Percentiles rank a stretch among this genome's conserved stretches.
phyloP scores from a whole-genome alignment of 108 stramenopile genomes.

The Pseudonitzschia pungens region DNA sequence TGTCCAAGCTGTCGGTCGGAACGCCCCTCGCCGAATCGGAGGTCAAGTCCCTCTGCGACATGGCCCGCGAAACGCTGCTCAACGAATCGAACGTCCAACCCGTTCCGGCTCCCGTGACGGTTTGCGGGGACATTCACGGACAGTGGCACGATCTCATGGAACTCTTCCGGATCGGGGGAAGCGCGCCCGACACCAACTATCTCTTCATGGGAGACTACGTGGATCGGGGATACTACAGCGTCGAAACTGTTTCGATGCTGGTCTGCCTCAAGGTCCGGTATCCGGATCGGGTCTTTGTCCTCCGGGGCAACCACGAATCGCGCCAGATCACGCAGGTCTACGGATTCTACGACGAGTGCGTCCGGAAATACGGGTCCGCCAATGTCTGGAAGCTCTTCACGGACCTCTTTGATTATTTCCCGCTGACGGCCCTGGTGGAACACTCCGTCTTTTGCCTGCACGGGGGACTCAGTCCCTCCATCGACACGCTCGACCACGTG shows the following conservation, averaged over 20 bases:
- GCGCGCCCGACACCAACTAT: constrained; percentile 96
- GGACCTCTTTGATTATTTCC: constrained; percentile 96
- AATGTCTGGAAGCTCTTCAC: constrained; percentile 99
- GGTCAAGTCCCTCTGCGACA: constrained; percentile 82
- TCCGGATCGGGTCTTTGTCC: constrained; percentile 90
- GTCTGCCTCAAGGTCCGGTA: constrained; percentile 95
- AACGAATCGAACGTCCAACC: constrained; percentile 88
- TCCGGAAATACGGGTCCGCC: constrained; percentile 96
- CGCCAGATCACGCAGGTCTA: constrained; percentile 97
- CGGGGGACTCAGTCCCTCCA: constrained; percentile 93
- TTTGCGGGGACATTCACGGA: constrained; percentile 91
- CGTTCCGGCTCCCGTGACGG: constrained; percentile 90
- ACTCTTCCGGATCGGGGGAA: constrained; percentile 91
- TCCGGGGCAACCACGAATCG: constrained; percentile 94
- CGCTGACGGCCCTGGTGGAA: constrained; percentile 93
- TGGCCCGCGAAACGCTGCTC: constrained; percentile 79
- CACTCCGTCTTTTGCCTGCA: constrained; percentile 95
- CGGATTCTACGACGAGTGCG: constrained; percentile 99
- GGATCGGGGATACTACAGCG: constrained; percentile 97
- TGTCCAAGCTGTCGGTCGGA: constrained; percentile 79
- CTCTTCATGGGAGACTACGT: constrained; percentile 99
- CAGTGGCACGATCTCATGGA: constrained; percentile 96
- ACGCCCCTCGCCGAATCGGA: constrained; percentile 84
- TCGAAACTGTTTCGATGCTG: constrained; percentile 94
- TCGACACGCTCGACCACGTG: constrained; percentile 96